phyloP scores from a whole-genome alignment of 2,329 filamentous ascomycete genomes.

The Eurotiales sp. region DNA sequence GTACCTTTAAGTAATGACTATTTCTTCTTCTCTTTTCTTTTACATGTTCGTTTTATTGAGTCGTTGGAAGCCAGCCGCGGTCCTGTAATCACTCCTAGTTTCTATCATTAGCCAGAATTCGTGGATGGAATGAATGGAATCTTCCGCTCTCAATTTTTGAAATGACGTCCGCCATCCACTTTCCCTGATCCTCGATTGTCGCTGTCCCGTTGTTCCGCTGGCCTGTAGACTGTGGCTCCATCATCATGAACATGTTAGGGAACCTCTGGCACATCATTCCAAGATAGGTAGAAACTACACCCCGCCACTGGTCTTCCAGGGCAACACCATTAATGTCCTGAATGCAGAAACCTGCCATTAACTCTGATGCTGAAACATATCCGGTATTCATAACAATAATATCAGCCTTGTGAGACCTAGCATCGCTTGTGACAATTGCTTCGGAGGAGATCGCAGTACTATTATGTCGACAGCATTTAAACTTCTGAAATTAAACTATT shows the following conservation, averaged over 20 bases:
- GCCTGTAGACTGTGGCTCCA: too few relatives aligned
- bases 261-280: conserved; percentile 41
- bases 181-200: too few relatives aligned
- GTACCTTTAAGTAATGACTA: too few relatives aligned
- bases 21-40: too few relatives aligned
- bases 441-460: conserved; percentile 37
- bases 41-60: too few relatives aligned
- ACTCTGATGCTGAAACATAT: conserved; percentile 38
- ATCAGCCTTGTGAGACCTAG: conserved; percentile 35
- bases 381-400: conserved; percentile 40
- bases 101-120: too few relatives aligned
- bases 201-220: too few relatives aligned
- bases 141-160: too few relatives aligned
- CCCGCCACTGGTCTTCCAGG: conserved; percentile 34
- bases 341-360: conserved; percentile 33
- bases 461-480: conserved; percentile 48
- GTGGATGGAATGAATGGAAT: too few relatives aligned
- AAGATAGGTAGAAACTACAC: conserved; percentile 37
- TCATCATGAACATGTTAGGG: conserved; percentile 36
- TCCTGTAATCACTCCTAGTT: too few relatives aligned
- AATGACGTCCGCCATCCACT: too few relatives aligned
- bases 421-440: conserved; percentile 41
- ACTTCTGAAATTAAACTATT: conserved; percentile 46
- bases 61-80: too few relatives aligned
- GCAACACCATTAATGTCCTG: conserved; percentile 24